Evolutionary conservation across 345 rosid genomes (phyloP).

Genomic region (Eucalyptus sideroxylon): DNA sequence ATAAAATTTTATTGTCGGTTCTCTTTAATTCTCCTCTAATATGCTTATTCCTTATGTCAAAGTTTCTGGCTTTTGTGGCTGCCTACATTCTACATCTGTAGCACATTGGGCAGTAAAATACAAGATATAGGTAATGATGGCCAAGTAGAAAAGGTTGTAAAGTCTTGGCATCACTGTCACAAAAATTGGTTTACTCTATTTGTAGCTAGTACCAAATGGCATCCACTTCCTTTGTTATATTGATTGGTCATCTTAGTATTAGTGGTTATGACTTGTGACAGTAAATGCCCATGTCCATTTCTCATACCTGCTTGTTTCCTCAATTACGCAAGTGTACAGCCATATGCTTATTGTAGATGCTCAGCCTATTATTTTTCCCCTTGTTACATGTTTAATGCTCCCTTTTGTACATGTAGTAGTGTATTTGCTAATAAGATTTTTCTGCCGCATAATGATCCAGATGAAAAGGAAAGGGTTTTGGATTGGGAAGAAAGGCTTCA

Average conservation of each 20-base stretch:
- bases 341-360: not conserved
- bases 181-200: not conserved
- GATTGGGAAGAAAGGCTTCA: constrained; percentile 83
- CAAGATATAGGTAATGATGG: not conserved
- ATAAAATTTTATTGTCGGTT: not conserved
- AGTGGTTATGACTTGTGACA: not conserved
- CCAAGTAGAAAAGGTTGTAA: not conserved
- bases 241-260: not conserved
- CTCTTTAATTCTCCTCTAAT: not conserved
- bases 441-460: not conserved
- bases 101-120: not conserved
- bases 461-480: constrained; percentile 17
- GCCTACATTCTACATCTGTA: not conserved
- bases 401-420: not conserved
- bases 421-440: not conserved
- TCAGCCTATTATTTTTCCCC: not conserved
- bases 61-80: not conserved
- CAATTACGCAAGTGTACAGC: not conserved
- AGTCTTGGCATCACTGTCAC: not conserved
- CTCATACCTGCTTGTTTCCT: not conserved
- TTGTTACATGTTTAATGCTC: not conserved
- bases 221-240: not conserved
- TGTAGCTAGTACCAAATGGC: not conserved
- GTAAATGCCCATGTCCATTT: not conserved
- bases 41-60: not conserved